These are phyloP conservation scores for Phylloporus arenicola DNA, from an alignment of 768 basidiomycete genomes.

Conservation along the genomic window DNA sequence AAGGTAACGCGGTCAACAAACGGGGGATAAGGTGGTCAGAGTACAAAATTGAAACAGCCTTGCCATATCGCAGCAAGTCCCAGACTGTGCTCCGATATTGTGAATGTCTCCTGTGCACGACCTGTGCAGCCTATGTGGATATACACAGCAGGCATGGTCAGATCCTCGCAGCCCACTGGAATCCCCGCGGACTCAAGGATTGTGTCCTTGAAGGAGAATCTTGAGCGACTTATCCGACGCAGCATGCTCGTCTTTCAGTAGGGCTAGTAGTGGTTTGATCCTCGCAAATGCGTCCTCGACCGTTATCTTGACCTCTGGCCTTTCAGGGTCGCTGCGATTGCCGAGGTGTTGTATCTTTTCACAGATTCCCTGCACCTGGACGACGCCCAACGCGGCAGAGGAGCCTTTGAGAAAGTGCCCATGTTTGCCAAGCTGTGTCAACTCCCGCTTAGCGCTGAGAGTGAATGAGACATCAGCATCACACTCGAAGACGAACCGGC, in stretches of 20 bases:
- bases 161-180: slow-evolving; percentile 1
- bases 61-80: slow-evolving; percentile 16
- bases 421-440: slow-evolving; percentile 59
- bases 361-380: slow-evolving; percentile 76
- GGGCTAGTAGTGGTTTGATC: slow-evolving; percentile 52
- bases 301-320: slow-evolving; percentile 38
- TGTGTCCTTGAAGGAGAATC: slow-evolving; percentile 24
- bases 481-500: slow-evolving; percentile 31
- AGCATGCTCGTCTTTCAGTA: slow-evolving; percentile 63
- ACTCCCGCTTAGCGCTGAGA: slow-evolving; percentile 51
- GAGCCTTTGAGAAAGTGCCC: slow-evolving; percentile 98
- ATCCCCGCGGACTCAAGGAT: slow-evolving; percentile 2
- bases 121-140: slow-evolving; percentile 3
- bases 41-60: slow-evolving; percentile 22
- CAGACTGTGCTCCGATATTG: slow-evolving; percentile 14
- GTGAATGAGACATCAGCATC: slow-evolving; percentile 11
- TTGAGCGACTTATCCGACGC: slow-evolving; percentile 66
- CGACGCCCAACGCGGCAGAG: slow-evolving; percentile 86
- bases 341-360: slow-evolving; percentile 91
- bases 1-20: slow-evolving; percentile 16
- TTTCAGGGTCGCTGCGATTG: slow-evolving; percentile 44
- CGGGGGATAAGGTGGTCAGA: slow-evolving; percentile 15
- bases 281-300: slow-evolving; percentile 47
- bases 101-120: slow-evolving; percentile 10
- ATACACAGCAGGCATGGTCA: slow-evolving; percentile 9